These are phyloP conservation scores for Aquilaria sinensis DNA, from an alignment of 345 rosid species.

Conservation along the genomic window DNA sequence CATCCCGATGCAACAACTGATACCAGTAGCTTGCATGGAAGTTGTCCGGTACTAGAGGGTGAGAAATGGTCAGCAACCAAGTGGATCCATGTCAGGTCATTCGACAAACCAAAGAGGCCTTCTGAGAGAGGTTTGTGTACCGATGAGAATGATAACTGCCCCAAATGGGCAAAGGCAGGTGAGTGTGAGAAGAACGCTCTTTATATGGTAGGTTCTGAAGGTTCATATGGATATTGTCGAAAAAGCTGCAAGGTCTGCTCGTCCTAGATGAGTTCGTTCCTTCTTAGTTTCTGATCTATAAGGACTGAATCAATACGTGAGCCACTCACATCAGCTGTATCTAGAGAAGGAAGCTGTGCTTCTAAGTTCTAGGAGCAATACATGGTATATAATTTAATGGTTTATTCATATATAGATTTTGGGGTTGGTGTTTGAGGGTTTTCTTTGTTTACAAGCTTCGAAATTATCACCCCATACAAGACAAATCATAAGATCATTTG, in stretches of 20 bases:
- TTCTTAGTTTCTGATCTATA: neutral
- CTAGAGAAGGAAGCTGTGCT: too few relatives aligned
- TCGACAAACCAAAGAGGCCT: constrained; percentile 13
- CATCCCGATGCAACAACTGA: constrained; percentile 64
- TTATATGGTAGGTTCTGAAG: constrained; percentile 58
- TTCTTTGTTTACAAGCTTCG: too few relatives aligned
- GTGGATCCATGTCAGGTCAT: constrained; percentile 82
- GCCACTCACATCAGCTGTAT: too few relatives aligned
- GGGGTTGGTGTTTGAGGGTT: too few relatives aligned
- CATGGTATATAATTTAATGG: too few relatives aligned
- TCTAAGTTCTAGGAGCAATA: too few relatives aligned
- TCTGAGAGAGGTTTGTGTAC: constrained; percentile 23
- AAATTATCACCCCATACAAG: too few relatives aligned
- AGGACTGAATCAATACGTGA: too few relatives aligned
- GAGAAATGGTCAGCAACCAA: constrained; percentile 95
- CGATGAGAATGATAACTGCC: constrained; percentile 40
- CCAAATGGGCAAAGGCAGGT: constrained; percentile 52
- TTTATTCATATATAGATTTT: too few relatives aligned
- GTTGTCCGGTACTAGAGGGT: constrained; percentile 83
- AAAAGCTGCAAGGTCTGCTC: constrained; percentile 69
- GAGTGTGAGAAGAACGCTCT: constrained; percentile 63
- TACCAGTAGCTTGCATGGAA: constrained; percentile 57
- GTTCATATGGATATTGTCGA: constrained; percentile 46
- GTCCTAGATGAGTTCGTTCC: constrained; percentile 15
- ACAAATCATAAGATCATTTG: too few relatives aligned